phyloP scores from a whole-genome alignment of 2,329 filamentous ascomycete species.

The Fonsecaea pedrosoi region DNA sequence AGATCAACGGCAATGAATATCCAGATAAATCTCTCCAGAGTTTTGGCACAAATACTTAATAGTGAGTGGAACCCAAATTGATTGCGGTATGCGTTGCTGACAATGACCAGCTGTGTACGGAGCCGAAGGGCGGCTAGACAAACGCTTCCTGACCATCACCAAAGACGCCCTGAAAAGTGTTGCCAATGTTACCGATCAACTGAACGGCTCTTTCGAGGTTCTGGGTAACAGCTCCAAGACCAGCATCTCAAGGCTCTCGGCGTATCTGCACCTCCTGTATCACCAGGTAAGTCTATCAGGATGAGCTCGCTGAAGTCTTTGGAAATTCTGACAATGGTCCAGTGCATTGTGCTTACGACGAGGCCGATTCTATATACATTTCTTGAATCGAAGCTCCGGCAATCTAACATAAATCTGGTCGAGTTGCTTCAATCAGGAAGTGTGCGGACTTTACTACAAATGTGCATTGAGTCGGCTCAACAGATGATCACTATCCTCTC shows the following conservation, averaged over 20 bases:
- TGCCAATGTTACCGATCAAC: conserved; percentile 50
- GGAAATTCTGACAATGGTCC: neutral
- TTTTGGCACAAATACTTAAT: conserved; percentile 54
- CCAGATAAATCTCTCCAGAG: conserved; percentile 56
- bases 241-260: conserved; percentile 52
- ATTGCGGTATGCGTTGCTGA: conserved; percentile 3
- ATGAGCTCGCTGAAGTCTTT: neutral
- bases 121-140: conserved; percentile 46
- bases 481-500: conserved; percentile 54
- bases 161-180: conserved; percentile 51
- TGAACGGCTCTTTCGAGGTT: conserved; percentile 48
- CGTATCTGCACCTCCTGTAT: conserved; percentile 50
- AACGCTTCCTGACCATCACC: conserved; percentile 48
- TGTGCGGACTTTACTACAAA: conserved; percentile 49
- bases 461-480: conserved; percentile 54
- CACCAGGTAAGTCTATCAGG: conserved; percentile 47
- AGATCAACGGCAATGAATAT: conserved; percentile 52
- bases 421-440: conserved; percentile 47
- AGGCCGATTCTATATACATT: conserved; percentile 55
- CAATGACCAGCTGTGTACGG: conserved; percentile 52
- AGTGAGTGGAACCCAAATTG: conserved; percentile 45
- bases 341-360: conserved; percentile 53
- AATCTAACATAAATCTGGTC: conserved; percentile 41
- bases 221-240: conserved; percentile 47
- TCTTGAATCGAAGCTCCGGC: conserved; percentile 47